Percentiles rank a stretch among this genome's conserved stretches.
These are phyloP conservation scores for Paramyrothecium roridum DNA, from an alignment of 2,329 filamentous ascomycete species.

Conservation along the genomic window DNA sequence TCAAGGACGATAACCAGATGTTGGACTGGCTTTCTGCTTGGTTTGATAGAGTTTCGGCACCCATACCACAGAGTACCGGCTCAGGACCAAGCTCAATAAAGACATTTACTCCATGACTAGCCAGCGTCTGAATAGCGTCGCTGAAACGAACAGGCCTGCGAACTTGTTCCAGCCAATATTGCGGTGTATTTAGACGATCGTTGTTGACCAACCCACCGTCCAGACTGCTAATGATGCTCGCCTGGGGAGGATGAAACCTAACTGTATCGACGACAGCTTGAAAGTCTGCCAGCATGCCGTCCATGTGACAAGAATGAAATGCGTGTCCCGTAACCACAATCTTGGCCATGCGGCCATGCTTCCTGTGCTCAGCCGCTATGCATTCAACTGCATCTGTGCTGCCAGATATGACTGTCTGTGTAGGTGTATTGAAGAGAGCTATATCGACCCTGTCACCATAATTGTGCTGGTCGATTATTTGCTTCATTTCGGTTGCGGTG, in stretches of 20 bases:
- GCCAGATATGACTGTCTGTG: slow-evolving; percentile 66
- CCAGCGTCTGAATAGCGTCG: slow-evolving; percentile 22
- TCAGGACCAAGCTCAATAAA: slow-evolving; percentile 26
- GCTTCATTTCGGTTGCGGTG: slow-evolving; percentile 31
- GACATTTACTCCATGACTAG: slow-evolving; percentile 15
- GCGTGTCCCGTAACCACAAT: slow-evolving; percentile 45
- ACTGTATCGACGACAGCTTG: slow-evolving; percentile 39
- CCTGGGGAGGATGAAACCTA: slow-evolving; percentile 30
- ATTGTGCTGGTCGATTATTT: slow-evolving; percentile 29
- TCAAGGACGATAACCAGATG: slow-evolving; percentile 24
- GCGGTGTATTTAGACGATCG: slow-evolving; percentile 45
- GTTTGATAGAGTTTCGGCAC: slow-evolving; percentile 17
- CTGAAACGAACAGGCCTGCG: slow-evolving; percentile 64
- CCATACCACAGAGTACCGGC: slow-evolving; percentile 22
- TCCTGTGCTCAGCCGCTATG: slow-evolving; percentile 35
- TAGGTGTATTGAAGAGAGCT: slow-evolving; percentile 72
- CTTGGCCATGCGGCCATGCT: slow-evolving; percentile 37
- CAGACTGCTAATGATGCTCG: slow-evolving; percentile 66
- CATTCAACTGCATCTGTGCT: slow-evolving; percentile 33
- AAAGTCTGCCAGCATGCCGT: slow-evolving; percentile 54
- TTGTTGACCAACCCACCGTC: slow-evolving; percentile 48
- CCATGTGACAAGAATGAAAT: slow-evolving; percentile 50
- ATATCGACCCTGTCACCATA: slow-evolving; percentile 36
- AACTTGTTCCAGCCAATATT: slow-evolving; percentile 58
- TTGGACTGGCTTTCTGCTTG: slow-evolving; percentile 2